These are phyloP conservation scores for Pelargonium nanum DNA, from an alignment of 345 rosid genomes.

Conservation along the genomic window DNA sequence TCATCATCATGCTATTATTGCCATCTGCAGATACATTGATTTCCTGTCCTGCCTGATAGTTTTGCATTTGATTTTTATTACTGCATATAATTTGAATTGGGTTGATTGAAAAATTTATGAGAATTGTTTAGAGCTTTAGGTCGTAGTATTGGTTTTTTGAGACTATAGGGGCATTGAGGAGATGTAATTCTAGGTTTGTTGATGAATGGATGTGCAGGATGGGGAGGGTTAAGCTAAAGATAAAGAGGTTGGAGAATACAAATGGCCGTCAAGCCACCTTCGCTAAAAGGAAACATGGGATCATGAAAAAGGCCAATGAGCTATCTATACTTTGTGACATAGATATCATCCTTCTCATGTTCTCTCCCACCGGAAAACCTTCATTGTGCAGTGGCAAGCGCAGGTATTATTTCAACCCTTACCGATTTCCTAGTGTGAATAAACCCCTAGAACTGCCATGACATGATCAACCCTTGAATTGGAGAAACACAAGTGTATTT, in stretches of 20 bases:
- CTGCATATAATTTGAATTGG: background rate
- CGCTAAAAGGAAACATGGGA: slow-evolving; percentile 62
- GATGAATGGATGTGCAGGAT: slow-evolving; percentile 28
- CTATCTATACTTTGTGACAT: slow-evolving; percentile 62
- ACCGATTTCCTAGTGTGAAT: background rate
- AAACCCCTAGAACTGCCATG: no score
- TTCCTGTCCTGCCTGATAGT: no score
- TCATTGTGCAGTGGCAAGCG: slow-evolving; percentile 43
- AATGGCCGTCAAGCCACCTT: slow-evolving; percentile 66
- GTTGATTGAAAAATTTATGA: background rate
- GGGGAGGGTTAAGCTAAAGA: slow-evolving; percentile 78
- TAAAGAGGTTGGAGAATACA: slow-evolving; percentile 53
- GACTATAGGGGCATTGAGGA: no score
- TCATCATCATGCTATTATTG: no score
- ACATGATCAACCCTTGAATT: no score
- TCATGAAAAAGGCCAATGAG: slow-evolving; percentile 70
- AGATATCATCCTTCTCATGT: slow-evolving; percentile 67
- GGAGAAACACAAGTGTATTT: no score
- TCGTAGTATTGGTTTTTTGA: background rate
- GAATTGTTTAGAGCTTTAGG: no score
- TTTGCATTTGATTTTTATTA: background rate
- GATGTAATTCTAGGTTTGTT: background rate
- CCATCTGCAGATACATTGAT: no score
- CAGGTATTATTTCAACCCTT: slow-evolving; percentile 27
- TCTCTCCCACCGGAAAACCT: slow-evolving; percentile 65